Evolutionary conservation across 495 filamentous ascomycete species (phyloP).

Genomic region (Neurospora sp.): DNA sequence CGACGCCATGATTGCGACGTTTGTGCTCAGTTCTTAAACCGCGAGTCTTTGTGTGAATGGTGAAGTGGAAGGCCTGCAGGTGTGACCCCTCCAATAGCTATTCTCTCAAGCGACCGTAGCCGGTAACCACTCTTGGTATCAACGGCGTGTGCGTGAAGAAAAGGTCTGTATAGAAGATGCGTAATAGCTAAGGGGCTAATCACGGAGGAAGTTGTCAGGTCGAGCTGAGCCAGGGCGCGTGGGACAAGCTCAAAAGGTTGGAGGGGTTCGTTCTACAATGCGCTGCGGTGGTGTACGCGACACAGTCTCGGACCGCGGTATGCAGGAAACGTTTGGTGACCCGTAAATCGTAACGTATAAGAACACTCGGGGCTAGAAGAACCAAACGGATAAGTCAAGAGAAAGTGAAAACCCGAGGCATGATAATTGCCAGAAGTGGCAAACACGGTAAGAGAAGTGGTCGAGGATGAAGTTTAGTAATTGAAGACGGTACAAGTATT

Average conservation of each 20-base stretch:
- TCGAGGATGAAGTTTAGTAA: not conserved
- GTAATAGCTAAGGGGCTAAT: not conserved
- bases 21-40: not conserved
- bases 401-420: not conserved
- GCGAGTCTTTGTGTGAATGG: not conserved
- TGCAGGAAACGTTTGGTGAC: not conserved
- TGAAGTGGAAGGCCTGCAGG: not conserved
- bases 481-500: not conserved
- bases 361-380: not conserved
- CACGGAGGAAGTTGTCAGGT: not conserved
- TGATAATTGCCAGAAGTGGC: not conserved
- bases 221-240: not conserved
- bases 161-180: not conserved
- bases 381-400: not conserved
- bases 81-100: not conserved
- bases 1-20: slow-evolving; percentile 11
- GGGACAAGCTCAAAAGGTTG: not conserved
- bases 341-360: not conserved
- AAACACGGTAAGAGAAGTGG: not conserved
- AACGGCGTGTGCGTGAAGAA: not conserved
- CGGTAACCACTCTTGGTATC: not conserved
- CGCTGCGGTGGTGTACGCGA: not conserved
- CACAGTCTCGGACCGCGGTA: not conserved
- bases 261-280: not conserved
- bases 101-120: not conserved